phyloP scores from a whole-genome alignment of 2,329 filamentous ascomycete species.

The Stemphylium beticola region DNA sequence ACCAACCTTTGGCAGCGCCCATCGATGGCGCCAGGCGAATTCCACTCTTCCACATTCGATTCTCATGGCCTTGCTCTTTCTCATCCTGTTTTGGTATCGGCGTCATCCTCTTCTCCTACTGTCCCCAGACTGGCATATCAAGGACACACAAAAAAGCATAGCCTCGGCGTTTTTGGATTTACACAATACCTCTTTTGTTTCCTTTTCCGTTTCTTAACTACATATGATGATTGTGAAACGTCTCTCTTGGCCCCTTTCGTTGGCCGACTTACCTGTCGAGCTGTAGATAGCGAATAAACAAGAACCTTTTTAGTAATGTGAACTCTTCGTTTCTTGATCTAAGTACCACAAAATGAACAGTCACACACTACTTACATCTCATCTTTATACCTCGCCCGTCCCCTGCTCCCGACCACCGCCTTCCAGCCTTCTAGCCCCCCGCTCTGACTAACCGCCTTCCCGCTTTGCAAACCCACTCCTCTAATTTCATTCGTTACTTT shows the following conservation, averaged over 20 bases:
- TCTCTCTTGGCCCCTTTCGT: too few relatives aligned
- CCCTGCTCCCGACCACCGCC: neutral
- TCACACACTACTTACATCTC: too few relatives aligned
- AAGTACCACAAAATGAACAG: too few relatives aligned
- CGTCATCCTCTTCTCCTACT: neutral
- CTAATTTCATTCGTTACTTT: neutral
- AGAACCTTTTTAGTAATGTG: too few relatives aligned
- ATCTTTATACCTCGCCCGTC: neutral
- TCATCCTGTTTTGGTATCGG: neutral
- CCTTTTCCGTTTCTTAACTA: neutral
- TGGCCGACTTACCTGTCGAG: too few relatives aligned
- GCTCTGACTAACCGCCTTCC: neutral
- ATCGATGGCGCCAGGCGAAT: neutral
- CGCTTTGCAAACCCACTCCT: neutral
- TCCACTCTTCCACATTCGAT: too few relatives aligned
- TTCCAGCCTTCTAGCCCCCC: neutral
- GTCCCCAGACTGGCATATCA: conserved; percentile 12
- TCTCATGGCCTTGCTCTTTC: neutral
- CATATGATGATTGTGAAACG: too few relatives aligned
- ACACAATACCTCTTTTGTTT: neutral
- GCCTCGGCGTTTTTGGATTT: conserved; percentile 6
- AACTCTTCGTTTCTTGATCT: too few relatives aligned
- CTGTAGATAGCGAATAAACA: too few relatives aligned
- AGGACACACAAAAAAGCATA: conserved; percentile 11
- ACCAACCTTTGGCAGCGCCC: neutral